A percentile compares a stretch with the other conserved stretches of the same genome.
Conservation (phyloP, 2,329 filamentous ascomycete species). For the Xylaria sp. region DNA sequence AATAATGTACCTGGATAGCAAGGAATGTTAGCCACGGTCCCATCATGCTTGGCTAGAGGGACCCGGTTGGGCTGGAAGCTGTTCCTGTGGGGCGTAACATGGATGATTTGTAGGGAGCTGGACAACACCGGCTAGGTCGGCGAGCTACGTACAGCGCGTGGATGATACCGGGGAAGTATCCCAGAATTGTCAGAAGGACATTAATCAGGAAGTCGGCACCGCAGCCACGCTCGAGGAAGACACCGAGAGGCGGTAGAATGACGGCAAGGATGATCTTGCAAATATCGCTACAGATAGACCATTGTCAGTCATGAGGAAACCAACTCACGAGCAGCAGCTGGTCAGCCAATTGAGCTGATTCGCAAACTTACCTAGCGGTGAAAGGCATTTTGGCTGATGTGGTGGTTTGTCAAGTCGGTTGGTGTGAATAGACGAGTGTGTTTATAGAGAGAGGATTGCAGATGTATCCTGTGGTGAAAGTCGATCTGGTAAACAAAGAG, state of each 20-base stretch:
- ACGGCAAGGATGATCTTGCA: conserved; percentile 80
- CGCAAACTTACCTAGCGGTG: conserved; percentile 63
- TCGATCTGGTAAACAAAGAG: not conserved
- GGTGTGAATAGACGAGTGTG: not conserved
- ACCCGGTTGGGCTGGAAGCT: conserved; percentile 30
- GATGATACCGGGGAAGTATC: conserved; percentile 78
- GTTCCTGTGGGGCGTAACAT: conserved; percentile 35
- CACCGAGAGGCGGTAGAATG: conserved; percentile 80
- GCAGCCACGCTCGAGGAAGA: conserved; percentile 85
- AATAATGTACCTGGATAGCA: conserved; percentile 71
- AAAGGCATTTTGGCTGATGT: conserved; percentile 60
- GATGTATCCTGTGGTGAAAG: not conserved
- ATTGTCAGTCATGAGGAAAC: conserved; percentile 18
- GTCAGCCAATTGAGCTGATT: not conserved
- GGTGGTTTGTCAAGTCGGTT: not conserved
- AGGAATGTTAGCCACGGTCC: conserved; percentile 23
- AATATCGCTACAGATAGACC: conserved; percentile 60
- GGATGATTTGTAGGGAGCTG: not conserved
- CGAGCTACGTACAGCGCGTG: conserved; percentile 73
- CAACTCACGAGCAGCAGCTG: conserved; percentile 3
- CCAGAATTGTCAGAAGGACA: conserved; percentile 77
- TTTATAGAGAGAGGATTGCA: not conserved
- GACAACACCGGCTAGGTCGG: conserved; percentile 21
- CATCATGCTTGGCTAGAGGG: conserved; percentile 12
- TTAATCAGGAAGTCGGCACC: conserved; percentile 82